A percentile compares a stretch with the other conserved stretches of the same genome.
Evolutionary conservation across 2,329 filamentous ascomycete genomes (phyloP).

Genomic region (Cercospora sojina): DNA sequence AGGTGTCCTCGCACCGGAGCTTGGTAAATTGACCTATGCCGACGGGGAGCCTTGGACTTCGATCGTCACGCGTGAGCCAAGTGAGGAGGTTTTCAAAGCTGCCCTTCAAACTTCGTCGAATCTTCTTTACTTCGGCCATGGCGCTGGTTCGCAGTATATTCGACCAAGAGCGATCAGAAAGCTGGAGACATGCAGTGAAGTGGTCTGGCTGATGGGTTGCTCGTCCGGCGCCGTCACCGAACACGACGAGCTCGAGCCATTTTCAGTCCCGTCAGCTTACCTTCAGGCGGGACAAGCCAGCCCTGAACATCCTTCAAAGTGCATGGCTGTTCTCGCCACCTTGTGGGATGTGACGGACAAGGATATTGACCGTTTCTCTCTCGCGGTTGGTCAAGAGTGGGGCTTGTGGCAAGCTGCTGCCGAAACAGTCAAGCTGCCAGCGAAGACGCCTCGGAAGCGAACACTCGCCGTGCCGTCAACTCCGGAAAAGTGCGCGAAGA

Average conservation of each 20-base stretch:
- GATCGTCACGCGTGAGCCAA: conserved; percentile 67
- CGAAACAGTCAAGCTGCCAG: conserved; percentile 23
- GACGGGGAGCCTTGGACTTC: conserved; percentile 58
- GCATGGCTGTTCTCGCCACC: conserved; percentile 79
- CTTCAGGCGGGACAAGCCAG: conserved; percentile 67
- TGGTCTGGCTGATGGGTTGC: conserved; percentile 88
- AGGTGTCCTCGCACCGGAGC: conserved; percentile 65
- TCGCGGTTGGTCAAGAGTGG: conserved; percentile 78
- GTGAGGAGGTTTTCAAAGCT: conserved; percentile 72
- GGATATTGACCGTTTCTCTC: conserved; percentile 91
- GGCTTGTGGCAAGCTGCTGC: conserved; percentile 58
- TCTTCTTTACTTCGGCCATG: conserved; percentile 93
- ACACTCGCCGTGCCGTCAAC: conserved; percentile 29
- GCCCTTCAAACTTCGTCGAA: conserved; percentile 67
- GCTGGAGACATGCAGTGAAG: conserved; percentile 49
- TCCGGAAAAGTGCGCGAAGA: conserved; percentile 35
- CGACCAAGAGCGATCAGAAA: conserved; percentile 77
- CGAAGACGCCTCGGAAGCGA: conserved; percentile 35
- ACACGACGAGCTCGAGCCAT: conserved; percentile 84
- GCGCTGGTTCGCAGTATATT: conserved; percentile 91
- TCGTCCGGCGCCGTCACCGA: conserved; percentile 79
- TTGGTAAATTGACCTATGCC: conserved; percentile 48
- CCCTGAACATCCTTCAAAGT: conserved; percentile 20
- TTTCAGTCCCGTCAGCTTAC: conserved; percentile 87
- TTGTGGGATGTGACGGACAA: conserved; percentile 98